Conservation (phyloP, 257 asterid species). For the Jaltomata sinuosa region DNA sequence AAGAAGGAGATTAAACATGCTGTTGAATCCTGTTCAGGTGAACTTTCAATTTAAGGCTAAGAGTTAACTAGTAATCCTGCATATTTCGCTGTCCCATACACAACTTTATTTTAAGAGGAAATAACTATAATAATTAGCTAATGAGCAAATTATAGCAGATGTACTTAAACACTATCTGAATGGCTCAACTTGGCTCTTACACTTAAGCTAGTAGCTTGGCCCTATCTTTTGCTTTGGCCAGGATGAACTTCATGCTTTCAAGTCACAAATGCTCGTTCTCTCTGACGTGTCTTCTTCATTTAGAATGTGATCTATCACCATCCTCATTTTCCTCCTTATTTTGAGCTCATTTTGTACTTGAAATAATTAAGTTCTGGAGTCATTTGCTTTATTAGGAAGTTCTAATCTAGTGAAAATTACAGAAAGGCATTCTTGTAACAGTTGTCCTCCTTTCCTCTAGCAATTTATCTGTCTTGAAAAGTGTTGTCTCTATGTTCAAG, state of each 20-base stretch:
- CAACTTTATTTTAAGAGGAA: background rate
- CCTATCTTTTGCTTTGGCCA: background rate
- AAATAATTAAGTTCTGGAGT: background rate
- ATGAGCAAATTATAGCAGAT: background rate
- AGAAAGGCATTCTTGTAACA: background rate
- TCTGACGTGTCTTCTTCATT: background rate
- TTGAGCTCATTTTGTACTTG: background rate
- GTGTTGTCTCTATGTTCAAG: background rate
- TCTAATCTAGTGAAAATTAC: background rate
- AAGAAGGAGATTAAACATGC: constrained; percentile 62
- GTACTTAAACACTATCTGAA: background rate
- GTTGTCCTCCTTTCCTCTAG: background rate
- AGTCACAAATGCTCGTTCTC: background rate
- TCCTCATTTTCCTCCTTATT: background rate
- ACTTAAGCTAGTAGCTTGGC: background rate
- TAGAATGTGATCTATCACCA: background rate
- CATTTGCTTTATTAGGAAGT: background rate
- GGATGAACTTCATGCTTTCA: background rate
- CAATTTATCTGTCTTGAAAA: background rate
- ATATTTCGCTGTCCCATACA: background rate
- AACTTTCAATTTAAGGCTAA: background rate
- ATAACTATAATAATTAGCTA: background rate
- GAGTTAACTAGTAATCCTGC: background rate
- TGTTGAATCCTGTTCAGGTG: constrained; percentile 84
- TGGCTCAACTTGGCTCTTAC: background rate